These are phyloP conservation scores for Dipteronia dyeriana DNA, from an alignment of 345 rosid species.

Conservation along the genomic window DNA sequence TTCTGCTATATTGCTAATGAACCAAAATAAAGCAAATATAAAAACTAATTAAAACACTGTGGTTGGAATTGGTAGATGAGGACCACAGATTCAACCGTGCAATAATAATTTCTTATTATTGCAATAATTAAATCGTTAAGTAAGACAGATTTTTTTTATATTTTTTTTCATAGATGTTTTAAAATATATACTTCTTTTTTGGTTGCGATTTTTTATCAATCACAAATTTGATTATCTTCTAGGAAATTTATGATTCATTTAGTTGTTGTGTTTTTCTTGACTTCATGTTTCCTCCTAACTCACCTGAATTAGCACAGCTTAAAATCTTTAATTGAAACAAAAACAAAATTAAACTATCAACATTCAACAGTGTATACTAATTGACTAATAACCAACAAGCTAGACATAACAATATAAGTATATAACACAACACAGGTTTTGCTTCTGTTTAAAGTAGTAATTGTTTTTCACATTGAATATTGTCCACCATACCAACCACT, in stretches of 20 bases:
- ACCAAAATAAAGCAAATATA: background rate
- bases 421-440: background rate
- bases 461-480: background rate
- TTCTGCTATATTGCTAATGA: no score
- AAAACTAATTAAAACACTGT: background rate
- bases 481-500: background rate
- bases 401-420: no score
- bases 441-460: slow-evolving; percentile 13
- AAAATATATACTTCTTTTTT: no score
- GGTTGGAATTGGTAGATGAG: background rate
- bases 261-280: background rate
- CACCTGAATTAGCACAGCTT: background rate
- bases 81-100: background rate
- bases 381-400: background rate
- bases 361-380: background rate
- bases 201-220: no score
- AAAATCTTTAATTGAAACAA: background rate
- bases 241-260: background rate
- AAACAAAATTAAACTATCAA: background rate
- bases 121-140: background rate
- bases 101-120: no score
- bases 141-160: no score
- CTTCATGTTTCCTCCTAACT: background rate
- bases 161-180: background rate
- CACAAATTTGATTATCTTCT: background rate